Evolutionary conservation across 352 stramenopile genomes (phyloP), one percentile per base, ranked within the genome.

Genomic region (Pythium dissotocum): DNA sequence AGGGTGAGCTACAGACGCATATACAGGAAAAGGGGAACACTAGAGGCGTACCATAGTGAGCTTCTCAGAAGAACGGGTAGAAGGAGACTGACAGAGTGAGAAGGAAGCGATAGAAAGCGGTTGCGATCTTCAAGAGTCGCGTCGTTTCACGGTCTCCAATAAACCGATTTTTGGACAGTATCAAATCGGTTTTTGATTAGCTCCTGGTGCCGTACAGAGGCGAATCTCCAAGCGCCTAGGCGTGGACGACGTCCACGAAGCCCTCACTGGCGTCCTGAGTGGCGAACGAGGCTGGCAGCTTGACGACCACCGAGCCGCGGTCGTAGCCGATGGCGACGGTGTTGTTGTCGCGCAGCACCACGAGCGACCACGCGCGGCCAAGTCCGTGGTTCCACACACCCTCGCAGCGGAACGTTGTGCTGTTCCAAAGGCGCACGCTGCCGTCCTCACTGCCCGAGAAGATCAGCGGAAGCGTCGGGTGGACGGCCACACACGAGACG

Each of bases 341-440:
- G 69, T 89, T 90, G 49, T 48, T 53, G 28, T 36, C 42, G 13
- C 71, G 38, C 6, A 72, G 65, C 6, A 80, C 78, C 0, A 82
- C 82, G 44, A 98, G 70, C 12, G 86, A 82, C 96, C 95, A 99
- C 18, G 87, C 91, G 68, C 96, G 87, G 65, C 98, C 94, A 82
- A 98, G 94, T 18, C 88, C 90, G 71, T 98, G 98, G 77, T 98
- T 98, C 14, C 98, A 77, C 28, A 93, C 98, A 0, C 88, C 95
- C 73, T 98, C 91, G 16, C 87, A 87, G 38, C 92, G 80, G 73
- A 53, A 63, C 16, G 54, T 69, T 54, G 24, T 24, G 42, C 3
- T 63, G 63, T 80, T 65, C 86, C 86, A 95, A 10, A 95, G 72
- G 30, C 86, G 75, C 18, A 95, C 79, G 10, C 79, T 91, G 13